A percentile compares a stretch with the other conserved stretches of the same genome.
Conservation (phyloP, 2,329 filamentous ascomycete species). For the Blastomyces silverae region DNA sequence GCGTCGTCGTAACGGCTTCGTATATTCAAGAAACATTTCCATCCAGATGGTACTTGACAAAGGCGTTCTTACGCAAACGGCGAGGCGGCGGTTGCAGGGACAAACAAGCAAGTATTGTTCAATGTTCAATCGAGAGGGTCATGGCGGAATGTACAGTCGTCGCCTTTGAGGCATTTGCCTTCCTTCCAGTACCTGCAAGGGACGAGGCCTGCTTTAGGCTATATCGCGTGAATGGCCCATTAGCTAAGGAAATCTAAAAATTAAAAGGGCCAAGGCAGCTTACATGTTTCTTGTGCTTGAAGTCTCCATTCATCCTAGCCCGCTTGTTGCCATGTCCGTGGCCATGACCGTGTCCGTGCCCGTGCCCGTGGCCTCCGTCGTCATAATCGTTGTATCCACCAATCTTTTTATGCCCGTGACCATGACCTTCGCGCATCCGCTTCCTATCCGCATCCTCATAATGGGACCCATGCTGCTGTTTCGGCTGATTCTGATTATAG, state of each 20-base stretch:
- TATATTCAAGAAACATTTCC: constrained; percentile 1
- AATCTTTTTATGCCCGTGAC: constrained; percentile 9
- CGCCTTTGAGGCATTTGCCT: constrained; percentile 49
- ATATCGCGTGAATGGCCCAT: constrained; percentile 8
- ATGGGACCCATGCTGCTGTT: constrained; percentile 21
- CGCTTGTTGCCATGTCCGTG: constrained; percentile 32
- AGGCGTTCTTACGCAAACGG: neutral
- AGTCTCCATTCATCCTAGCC: constrained; percentile 29
- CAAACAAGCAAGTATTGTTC: neutral
- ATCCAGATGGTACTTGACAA: neutral
- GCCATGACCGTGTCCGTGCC: constrained; percentile 24
- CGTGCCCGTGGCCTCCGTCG: constrained; percentile 26
- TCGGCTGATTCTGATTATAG: constrained; percentile 16
- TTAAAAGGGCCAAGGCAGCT: constrained; percentile 18
- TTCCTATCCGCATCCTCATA: constrained; percentile 37
- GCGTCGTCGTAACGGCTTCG: neutral
- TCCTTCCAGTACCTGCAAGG: constrained; percentile 50
- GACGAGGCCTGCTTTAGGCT: constrained; percentile 42
- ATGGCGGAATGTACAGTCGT: constrained; percentile 47
- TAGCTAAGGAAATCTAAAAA: neutral
- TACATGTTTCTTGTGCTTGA: constrained; percentile 35
- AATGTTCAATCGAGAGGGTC: constrained; percentile 27
- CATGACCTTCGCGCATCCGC: constrained; percentile 33
- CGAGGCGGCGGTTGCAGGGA: neutral
- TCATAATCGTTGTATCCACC: constrained; percentile 31